phyloP scores from a whole-genome alignment of 805 yeast genomes.

The Teunomyces gatunensis region DNA sequence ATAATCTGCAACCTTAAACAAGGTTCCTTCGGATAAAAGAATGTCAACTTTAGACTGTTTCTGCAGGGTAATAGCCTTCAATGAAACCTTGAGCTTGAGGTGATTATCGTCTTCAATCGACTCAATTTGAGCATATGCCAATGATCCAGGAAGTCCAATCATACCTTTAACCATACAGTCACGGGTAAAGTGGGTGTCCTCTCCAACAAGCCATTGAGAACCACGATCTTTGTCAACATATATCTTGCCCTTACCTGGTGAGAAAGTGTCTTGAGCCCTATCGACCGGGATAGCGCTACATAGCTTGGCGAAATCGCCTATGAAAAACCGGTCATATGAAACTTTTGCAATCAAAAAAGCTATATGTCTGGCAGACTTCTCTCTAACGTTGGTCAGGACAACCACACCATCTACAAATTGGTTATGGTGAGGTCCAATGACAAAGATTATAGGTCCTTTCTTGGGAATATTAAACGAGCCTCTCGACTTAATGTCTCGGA shows the following conservation, averaged over 20 bases:
- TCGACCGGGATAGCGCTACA: conserved; percentile 42
- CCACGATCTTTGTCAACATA: conserved; percentile 15
- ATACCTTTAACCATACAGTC: conserved; percentile 36
- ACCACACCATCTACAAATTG: conserved; percentile 41
- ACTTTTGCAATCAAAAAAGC: conserved; percentile 38
- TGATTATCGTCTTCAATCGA: conserved; percentile 29
- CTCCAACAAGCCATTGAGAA: conserved; percentile 23
- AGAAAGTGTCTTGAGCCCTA: conserved; percentile 39
- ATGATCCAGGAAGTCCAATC: conserved; percentile 34
- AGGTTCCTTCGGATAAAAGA: conserved; percentile 25
- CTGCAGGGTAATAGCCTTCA: conserved; percentile 15
- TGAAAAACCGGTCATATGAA: conserved; percentile 28
- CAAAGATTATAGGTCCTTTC: conserved; percentile 37
- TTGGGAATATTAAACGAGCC: conserved; percentile 40
- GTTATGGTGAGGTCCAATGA: conserved; percentile 44
- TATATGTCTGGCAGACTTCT: conserved; percentile 28
- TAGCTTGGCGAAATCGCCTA: conserved; percentile 32
- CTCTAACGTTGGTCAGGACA: conserved; percentile 35
- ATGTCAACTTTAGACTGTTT: conserved; percentile 13
- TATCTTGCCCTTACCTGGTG: conserved; percentile 29
- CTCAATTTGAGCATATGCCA: conserved; percentile 33
- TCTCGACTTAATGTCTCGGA: conserved; percentile 37
- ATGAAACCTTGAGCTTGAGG: conserved; percentile 23
- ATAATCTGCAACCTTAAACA: conserved; percentile 37
- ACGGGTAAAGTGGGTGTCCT: conserved; percentile 30